These are phyloP conservation scores for Prosopis cineraria DNA, from an alignment of 306 rosid species.

Conservation along the genomic window DNA sequence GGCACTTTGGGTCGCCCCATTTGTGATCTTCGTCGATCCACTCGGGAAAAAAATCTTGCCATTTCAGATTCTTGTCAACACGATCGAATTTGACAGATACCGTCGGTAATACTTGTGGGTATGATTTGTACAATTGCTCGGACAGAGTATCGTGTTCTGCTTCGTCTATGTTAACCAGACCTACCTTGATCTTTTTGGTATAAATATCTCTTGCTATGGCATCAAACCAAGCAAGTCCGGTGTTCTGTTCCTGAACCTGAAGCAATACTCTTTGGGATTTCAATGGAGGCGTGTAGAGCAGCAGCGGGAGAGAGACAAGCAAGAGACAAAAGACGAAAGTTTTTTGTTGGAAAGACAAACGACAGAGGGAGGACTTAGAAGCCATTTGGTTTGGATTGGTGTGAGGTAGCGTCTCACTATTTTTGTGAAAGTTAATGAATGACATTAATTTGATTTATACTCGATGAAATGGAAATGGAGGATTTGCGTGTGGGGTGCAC, in stretches of 20 bases:
- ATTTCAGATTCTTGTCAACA: conserved; percentile 34
- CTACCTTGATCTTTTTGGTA: conserved; percentile 44
- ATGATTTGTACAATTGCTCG: not conserved
- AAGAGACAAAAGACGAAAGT: conserved; percentile 33
- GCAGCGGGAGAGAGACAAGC: conserved; percentile 28
- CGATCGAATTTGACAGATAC: conserved; percentile 41
- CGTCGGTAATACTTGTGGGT: conserved; percentile 11
- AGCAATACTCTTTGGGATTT: not conserved
- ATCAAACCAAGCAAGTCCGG: conserved; percentile 41
- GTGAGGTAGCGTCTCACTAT: not conserved
- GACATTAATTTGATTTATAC: not conserved
- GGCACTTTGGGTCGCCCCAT: conserved; percentile 55
- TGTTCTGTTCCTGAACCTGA: not conserved
- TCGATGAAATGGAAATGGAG: not conserved
- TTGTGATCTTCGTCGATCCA: conserved; percentile 67
- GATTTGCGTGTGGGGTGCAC: not conserved
- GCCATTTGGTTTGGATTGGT: conserved; percentile 33
- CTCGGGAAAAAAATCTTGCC: conserved; percentile 63
- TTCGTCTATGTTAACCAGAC: conserved; percentile 53
- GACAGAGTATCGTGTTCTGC: not conserved
- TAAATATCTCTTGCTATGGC: conserved; percentile 33
- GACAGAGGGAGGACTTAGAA: conserved; percentile 28
- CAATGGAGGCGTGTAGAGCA: conserved; percentile 9
- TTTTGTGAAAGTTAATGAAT: conserved; percentile 3
- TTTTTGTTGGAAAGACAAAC: conserved; percentile 27